A percentile compares a stretch with the other conserved stretches of the same genome.
These are phyloP conservation scores for Yamagishiella unicocca DNA, from an alignment of 139 green algal genomes.

Conservation along the genomic window DNA sequence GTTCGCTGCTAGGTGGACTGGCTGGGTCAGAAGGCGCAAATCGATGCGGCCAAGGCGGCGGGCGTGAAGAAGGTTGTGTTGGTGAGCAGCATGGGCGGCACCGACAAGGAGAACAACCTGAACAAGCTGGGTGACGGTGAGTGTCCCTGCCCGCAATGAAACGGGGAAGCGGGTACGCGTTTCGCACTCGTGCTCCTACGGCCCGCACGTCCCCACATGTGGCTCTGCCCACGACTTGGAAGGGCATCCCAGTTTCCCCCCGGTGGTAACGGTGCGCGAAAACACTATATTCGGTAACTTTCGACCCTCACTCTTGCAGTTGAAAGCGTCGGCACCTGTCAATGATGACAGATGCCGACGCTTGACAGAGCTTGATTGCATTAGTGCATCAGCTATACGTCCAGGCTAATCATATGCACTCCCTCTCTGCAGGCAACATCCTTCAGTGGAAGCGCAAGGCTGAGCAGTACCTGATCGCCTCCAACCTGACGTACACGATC, in stretches of 20 bases:
- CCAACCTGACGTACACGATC: slow-evolving; percentile 82
- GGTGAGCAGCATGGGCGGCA: slow-evolving; percentile 83
- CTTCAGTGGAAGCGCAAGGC: slow-evolving; percentile 90
- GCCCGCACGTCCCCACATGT: too few relatives aligned
- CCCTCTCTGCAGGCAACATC: slow-evolving; percentile 75
- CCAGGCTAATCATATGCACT: not conserved
- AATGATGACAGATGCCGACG: too few relatives aligned
- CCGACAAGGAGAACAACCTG: slow-evolving; percentile 69
- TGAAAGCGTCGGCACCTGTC: too few relatives aligned
- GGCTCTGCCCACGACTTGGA: too few relatives aligned
- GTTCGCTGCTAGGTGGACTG: slow-evolving; percentile 88
- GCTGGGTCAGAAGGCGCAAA: slow-evolving; percentile 86
- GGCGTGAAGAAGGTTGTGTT: slow-evolving; percentile 80
- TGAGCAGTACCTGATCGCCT: slow-evolving; percentile 86
- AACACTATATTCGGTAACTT: too few relatives aligned
- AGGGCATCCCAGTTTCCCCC: too few relatives aligned
- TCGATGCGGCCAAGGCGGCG: slow-evolving; percentile 82
- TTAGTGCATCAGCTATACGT: too few relatives aligned
- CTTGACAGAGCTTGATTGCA: too few relatives aligned
- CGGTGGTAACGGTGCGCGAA: too few relatives aligned
- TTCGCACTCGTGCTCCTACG: too few relatives aligned
- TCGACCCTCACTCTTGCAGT: too few relatives aligned
- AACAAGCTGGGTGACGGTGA: slow-evolving; percentile 60
- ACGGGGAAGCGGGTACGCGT: too few relatives aligned
- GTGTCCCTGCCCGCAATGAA: not conserved